Percentiles rank a stretch among this genome's conserved stretches.
These are phyloP conservation scores for Salix koriyanagi DNA, from an alignment of 345 rosid species.

Conservation along the genomic window DNA sequence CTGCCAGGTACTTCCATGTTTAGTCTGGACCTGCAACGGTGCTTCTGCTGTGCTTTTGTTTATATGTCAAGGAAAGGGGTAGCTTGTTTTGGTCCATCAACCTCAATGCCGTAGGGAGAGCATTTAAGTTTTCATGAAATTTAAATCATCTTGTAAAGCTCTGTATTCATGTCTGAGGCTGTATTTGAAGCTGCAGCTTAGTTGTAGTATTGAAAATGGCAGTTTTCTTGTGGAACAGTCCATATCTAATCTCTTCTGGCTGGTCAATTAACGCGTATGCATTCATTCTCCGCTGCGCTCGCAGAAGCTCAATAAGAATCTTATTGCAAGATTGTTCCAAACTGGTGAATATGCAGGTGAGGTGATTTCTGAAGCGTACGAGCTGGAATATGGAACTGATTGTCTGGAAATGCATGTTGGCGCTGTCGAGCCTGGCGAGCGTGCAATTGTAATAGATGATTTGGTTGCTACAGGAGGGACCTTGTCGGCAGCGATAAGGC, in stretches of 20 bases:
- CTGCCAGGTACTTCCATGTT: slow-evolving; percentile 51
- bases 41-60: neutral
- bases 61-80: neutral
- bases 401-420: slow-evolving; percentile 79
- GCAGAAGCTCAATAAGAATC: too few relatives aligned
- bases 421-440: slow-evolving; percentile 65
- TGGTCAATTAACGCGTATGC: neutral
- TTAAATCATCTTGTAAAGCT: neutral
- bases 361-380: slow-evolving; percentile 64
- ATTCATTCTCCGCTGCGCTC: neutral
- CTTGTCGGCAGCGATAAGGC: slow-evolving; percentile 71
- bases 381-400: slow-evolving; percentile 85
- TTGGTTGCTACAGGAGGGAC: slow-evolving; percentile 91
- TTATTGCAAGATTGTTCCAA: neutral
- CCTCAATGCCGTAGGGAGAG: neutral
- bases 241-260: neutral
- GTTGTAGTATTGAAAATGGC: too few relatives aligned
- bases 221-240: neutral
- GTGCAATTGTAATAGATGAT: slow-evolving; percentile 69
- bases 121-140: neutral
- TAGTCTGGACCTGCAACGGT: neutral
- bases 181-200: too few relatives aligned
- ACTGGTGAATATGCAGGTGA: slow-evolving; percentile 40
- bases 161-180: neutral
- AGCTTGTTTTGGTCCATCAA: neutral